Conservation (phyloP, 306 rosid genomes). For the Morella rubra region DNA sequence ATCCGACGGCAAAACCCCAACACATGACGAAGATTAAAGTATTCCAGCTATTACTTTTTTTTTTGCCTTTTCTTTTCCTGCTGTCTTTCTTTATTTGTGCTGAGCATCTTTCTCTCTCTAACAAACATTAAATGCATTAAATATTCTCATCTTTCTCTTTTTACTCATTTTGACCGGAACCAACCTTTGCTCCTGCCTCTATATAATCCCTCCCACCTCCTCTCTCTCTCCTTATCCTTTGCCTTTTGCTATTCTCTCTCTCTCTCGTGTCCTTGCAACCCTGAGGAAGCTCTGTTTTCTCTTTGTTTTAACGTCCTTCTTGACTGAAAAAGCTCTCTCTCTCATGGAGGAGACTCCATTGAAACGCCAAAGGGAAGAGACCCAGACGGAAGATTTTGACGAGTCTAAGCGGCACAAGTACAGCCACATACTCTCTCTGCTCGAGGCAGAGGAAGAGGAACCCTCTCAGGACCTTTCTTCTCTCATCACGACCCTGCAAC, state of each 20-base stretch:
- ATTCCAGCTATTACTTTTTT: slow-evolving; percentile 23
- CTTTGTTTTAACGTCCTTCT: background rate
- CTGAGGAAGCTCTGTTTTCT: background rate
- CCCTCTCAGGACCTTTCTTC: slow-evolving; percentile 56
- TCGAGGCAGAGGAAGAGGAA: slow-evolving; percentile 73
- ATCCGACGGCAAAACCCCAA: slow-evolving; percentile 34
- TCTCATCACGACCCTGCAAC: slow-evolving; percentile 63
- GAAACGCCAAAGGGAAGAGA: slow-evolving; percentile 61
- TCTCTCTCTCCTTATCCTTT: slow-evolving; percentile 41
- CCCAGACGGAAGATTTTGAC: slow-evolving; percentile 30
- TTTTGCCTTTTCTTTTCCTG: no score
- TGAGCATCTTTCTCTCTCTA: slow-evolving; percentile 32
- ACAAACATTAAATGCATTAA: slow-evolving; percentile 26
- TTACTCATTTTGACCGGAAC: slow-evolving; percentile 44
- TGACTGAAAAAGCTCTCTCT: background rate
- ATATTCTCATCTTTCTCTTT: slow-evolving; percentile 28
- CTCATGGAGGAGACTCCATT: slow-evolving; percentile 46
- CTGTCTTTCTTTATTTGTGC: background rate
- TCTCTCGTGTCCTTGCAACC: background rate
- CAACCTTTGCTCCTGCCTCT: slow-evolving; percentile 24
- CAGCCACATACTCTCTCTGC: slow-evolving; percentile 67
- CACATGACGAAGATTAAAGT: slow-evolving; percentile 7
- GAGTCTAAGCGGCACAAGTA: slow-evolving; percentile 57
- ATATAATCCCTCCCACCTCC: slow-evolving; percentile 40
- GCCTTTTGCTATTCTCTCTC: background rate